Evolutionary conservation across 495 filamentous ascomycete species (phyloP), one percentile per base, ranked within the genome.

Genomic region (Tuber brumale): DNA sequence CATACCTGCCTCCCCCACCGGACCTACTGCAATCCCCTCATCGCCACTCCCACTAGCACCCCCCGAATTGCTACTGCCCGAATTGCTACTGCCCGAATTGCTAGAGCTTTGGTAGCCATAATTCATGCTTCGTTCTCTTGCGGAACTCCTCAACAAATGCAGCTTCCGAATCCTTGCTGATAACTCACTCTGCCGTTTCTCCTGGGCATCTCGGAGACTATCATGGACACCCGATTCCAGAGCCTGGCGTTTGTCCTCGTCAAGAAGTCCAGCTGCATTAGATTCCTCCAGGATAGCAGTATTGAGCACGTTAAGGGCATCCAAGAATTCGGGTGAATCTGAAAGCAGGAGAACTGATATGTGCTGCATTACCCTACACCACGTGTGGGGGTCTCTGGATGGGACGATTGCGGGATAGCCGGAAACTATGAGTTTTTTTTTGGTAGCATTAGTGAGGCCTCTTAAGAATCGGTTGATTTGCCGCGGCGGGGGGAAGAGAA

Each of bases 291-390:
- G 70, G 21, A 81, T 75, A 0, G 21, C 27, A 12, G 51, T 70
- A 41, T 83, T 77, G 69, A 83, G 75, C 14, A 21, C 51, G 14
- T 72, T 19, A 70, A 82, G 80, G 73, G 75, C 79, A 70, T 78
- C 76, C 61, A 82, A 80, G 82, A 85, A 85, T 79, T 85, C 84
- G 48, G 84, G 83, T 75, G 84, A 81, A 80, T 82, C 81, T 72
- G 83, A 83, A 76, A 86, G 71, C 83, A 88, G 86, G 84, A 85
- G 77, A 78, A 85, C 84, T 71, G 85, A 86, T 35, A 82, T 77
- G 74, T 87, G 86, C 78, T 83, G 72, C 71, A 83, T 72, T 31
- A 79, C 73, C 19, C 81, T 74, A 37, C 81, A 82, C 72, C 82
- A 79, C 0, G 81, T 81, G 19, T 73, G 70, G 18, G 78, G 70